Base-by-base conservation (phyloP, 352 stramenopile species). In the Pythium sp. region DNA sequence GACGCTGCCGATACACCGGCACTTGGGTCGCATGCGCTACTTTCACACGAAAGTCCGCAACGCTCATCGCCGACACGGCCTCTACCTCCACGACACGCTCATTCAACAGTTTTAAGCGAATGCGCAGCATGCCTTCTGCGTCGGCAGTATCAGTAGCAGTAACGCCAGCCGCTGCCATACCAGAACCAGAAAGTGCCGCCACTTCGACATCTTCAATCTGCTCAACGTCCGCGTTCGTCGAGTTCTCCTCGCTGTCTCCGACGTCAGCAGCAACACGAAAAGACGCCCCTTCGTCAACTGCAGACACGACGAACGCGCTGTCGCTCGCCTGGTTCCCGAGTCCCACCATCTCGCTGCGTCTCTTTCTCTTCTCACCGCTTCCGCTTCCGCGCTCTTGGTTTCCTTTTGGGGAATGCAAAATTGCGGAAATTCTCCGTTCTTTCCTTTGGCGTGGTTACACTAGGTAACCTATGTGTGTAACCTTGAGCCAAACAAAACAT, bases 41-140 rank as follows among this genome's bases (percentile, higher is more conserved):
- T 18, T 81, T 67, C 24, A 69, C 73, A 43, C 87, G 87, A 62
- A 96, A 93, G 32, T 87, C 84, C n/a, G 64, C 66, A 26, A 95
- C 73, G 3, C 75, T 71, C 68, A 87, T 83, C 34, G 72, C 69
- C 3, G 64, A 73, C 9, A 72, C 34, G 5, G 80, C 84, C 22
- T 75, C 57, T 22, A 96, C 74, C 30, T 89, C 73, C 59, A 94
- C 91, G 32, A 92, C 81, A 46, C 80, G 88, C 64, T 95, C 88
- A 62, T 93, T 80, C 34, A 94, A 74, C 68, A 84, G 78, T 73
- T 95, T 95, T 51, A 95, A 73, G 3, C 82, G 84, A 46, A 71
- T 43, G 24, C 58, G 64, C 46, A 73, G 51, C 49, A 43, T 6
- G 22, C 62, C 47, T 7, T 22, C 3, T 3, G 8, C 47, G 6